Evolutionary conservation across 208 protist species (phyloP).

Genomic region (Blastocrithidia nonstop): DNA sequence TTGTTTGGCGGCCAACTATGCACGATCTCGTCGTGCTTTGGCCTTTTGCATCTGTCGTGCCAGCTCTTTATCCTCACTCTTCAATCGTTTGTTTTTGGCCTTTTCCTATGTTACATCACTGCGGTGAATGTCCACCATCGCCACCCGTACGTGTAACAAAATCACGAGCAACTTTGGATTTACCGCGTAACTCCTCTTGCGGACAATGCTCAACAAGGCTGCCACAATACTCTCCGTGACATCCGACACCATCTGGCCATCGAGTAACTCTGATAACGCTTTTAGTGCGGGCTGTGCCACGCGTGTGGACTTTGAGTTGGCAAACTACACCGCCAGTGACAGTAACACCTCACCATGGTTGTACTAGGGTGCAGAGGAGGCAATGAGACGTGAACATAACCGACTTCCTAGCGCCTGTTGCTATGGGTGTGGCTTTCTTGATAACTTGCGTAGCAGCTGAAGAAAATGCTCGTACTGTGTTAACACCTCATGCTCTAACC

Average conservation of each 20-base stretch:
- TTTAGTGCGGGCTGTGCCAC: slow-evolving; percentile 70
- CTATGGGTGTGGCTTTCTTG: slow-evolving; percentile 75
- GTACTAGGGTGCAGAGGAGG: slow-evolving; percentile 69
- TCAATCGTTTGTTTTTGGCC: slow-evolving; percentile 82
- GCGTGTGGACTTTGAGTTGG: slow-evolving; percentile 77
- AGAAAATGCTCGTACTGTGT: slow-evolving; percentile 87
- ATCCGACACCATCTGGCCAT: slow-evolving; percentile 79
- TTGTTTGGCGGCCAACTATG: slow-evolving; percentile 77
- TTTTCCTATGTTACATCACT: slow-evolving; percentile 79
- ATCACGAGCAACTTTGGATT: slow-evolving; percentile 82
- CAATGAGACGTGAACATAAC: slow-evolving; percentile 58
- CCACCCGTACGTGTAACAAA: slow-evolving; percentile 83
- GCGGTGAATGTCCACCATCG: slow-evolving; percentile 83
- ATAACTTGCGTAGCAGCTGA: slow-evolving; percentile 77
- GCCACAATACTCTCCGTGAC: slow-evolving; percentile 69
- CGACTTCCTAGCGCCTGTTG: slow-evolving; percentile 87
- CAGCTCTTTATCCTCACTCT: slow-evolving; percentile 85
- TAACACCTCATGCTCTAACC: slow-evolving; percentile 81
- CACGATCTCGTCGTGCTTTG: slow-evolving; percentile 74
- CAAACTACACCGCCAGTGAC: slow-evolving; percentile 62
- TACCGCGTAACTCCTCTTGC: slow-evolving; percentile 82
- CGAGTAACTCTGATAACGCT: slow-evolving; percentile 63
- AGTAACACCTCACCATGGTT: slow-evolving; percentile 79
- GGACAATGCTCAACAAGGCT: slow-evolving; percentile 73
- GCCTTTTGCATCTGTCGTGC: slow-evolving; percentile 83